A percentile compares a stretch with the other conserved stretches of the same genome.
Evolutionary conservation across 1,139 yeast species (phyloP).

Genomic region (Blastobotrys serpentis): DNA sequence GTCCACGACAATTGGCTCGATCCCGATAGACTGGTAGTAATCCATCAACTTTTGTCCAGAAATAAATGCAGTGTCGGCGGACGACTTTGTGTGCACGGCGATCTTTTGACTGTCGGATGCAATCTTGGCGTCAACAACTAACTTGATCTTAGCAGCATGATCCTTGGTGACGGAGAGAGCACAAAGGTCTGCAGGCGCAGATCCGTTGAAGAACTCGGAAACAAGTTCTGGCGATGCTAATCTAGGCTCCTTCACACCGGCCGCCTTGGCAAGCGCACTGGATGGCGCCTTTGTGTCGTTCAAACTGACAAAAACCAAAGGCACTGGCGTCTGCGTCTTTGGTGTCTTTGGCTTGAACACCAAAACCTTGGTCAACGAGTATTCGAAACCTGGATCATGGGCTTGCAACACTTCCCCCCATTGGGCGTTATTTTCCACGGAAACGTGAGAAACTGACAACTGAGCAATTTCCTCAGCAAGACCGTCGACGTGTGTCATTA

Average conservation of each 20-base stretch:
- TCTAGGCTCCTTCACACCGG: conserved; percentile 80
- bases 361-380: conserved; percentile 57
- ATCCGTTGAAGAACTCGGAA: conserved; percentile 58
- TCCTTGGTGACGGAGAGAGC: conserved; percentile 31
- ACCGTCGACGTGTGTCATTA: conserved; percentile 13
- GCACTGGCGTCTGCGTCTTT: conserved; percentile 76
- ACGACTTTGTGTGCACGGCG: conserved; percentile 60
- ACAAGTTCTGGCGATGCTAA: conserved; percentile 81
- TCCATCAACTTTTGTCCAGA: conserved; percentile 52
- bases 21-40: conserved; percentile 57
- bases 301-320: conserved; percentile 77
- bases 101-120: conserved; percentile 42
- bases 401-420: conserved; percentile 30
- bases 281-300: conserved; percentile 68
- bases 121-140: conserved; percentile 63
- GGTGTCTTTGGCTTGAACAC: conserved; percentile 93
- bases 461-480: conserved; percentile 24
- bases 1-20: conserved; percentile 65
- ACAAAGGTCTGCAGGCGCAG: conserved; percentile 51
- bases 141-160: conserved; percentile 50
- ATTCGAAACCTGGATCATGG: conserved; percentile 21
- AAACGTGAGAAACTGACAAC: conserved; percentile 31
- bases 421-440: conserved; percentile 29
- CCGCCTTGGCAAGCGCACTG: conserved; percentile 60
- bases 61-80: conserved; percentile 54